Percentiles rank a stretch among this genome's conserved stretches.
Evolutionary conservation across 441 rosid genomes (phyloP).

Genomic region (Pelargonium fulgidum): DNA sequence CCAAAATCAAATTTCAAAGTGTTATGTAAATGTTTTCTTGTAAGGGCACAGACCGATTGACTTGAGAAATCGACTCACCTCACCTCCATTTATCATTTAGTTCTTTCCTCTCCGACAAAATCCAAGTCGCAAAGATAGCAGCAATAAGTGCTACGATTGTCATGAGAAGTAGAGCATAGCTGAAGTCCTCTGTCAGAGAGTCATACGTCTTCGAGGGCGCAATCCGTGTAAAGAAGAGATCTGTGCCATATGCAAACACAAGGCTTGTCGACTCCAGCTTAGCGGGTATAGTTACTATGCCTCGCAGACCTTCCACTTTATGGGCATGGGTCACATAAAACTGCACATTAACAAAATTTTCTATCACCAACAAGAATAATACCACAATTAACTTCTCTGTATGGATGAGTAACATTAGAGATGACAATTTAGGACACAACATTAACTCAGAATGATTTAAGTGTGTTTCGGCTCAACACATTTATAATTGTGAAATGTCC

Average conservation of each 20-base stretch:
- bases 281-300: constrained; percentile 74
- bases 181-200: constrained; percentile 95
- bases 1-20: too few species aligned
- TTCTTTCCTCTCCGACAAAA: constrained; percentile 86
- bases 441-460: too few species aligned
- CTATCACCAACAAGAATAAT: neutral
- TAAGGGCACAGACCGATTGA: too few species aligned
- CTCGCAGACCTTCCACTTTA: constrained; percentile 80
- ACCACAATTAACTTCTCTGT: neutral
- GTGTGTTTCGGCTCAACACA: too few species aligned
- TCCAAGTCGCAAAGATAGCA: constrained; percentile 85
- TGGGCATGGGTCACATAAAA: constrained; percentile 73
- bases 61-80: constrained; percentile 6
- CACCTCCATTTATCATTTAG: constrained; percentile 89
- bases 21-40: too few species aligned
- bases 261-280: constrained; percentile 94
- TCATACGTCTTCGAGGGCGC: constrained; percentile 99
- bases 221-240: constrained; percentile 82
- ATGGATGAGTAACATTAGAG: too few species aligned
- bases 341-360: constrained; percentile 39
- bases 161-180: constrained; percentile 83
- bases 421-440: too few species aligned
- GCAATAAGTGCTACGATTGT: constrained; percentile 80
- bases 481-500: too few species aligned
- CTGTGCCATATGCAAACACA: constrained; percentile 82